These are phyloP conservation scores for Wickerhamomyces canadensis DNA, from an alignment of 805 yeast species.

Conservation along the genomic window DNA sequence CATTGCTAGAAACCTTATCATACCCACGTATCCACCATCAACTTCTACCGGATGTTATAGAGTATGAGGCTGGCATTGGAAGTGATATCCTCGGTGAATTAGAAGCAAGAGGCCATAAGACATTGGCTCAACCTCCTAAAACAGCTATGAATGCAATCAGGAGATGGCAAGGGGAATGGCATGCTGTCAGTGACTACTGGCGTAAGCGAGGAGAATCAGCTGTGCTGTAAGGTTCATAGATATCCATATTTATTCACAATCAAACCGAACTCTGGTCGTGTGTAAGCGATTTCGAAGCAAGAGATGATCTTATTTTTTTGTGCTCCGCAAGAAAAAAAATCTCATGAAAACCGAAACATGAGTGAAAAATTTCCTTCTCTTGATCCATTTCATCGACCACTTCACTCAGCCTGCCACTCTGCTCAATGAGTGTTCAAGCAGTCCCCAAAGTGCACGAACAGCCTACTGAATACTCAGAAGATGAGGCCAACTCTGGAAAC, in stretches of 20 bases:
- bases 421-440: no score
- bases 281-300: no score
- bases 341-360: no score
- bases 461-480: no score
- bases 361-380: no score
- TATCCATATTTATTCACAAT: no score
- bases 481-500: background rate
- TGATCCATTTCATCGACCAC: no score
- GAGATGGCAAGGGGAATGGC: conserved; percentile 32
- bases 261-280: no score
- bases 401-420: no score
- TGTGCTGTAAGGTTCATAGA: conserved; percentile 23
- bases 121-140: conserved; percentile 37
- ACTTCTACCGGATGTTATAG: conserved; percentile 63
- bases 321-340: no score
- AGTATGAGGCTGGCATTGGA: conserved; percentile 53
- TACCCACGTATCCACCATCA: conserved; percentile 89
- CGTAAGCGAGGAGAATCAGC: conserved; percentile 73
- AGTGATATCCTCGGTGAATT: conserved; percentile 33
- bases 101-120: conserved; percentile 42
- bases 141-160: conserved; percentile 56
- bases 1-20: conserved; percentile 63
- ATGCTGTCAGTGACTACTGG: conserved; percentile 90
- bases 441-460: no score
- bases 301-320: no score